A percentile compares a stretch with the other conserved stretches of the same genome.
These are phyloP conservation scores for Meripilus lineatus DNA, from an alignment of 1,284 basidiomycete species.

Conservation along the genomic window DNA sequence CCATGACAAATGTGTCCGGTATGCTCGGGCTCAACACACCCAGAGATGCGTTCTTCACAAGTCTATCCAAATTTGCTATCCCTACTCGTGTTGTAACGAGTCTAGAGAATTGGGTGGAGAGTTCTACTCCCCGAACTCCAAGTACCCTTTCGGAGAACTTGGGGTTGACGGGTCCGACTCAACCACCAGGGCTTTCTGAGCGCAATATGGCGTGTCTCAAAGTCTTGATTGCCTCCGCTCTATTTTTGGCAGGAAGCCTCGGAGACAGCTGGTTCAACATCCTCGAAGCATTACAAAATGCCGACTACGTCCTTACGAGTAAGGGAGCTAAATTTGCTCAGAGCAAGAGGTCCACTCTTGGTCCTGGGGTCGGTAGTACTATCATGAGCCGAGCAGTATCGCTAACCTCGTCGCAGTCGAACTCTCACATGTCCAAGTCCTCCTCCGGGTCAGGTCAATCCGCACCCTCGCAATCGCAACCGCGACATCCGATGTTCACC, in stretches of 20 bases:
- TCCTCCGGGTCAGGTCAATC: conserved; percentile 5
- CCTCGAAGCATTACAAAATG: conserved; percentile 87
- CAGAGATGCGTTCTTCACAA: conserved; percentile 89
- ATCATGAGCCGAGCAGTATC: conserved; percentile 35
- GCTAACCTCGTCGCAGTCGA: conserved; percentile 22
- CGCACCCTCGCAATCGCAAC: conserved; percentile 9
- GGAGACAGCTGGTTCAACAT: conserved; percentile 90
- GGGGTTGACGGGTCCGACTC: conserved; percentile 47
- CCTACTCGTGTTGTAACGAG: conserved; percentile 84
- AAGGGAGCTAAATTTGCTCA: conserved; percentile 36
- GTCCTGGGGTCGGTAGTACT: conserved; percentile 22
- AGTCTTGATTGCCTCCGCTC: conserved; percentile 72
- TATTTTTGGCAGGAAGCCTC: conserved; percentile 81
- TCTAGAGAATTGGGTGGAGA: conserved; percentile 69
- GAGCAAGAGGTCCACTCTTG: conserved; percentile 32
- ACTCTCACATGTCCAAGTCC: conserved; percentile 8
- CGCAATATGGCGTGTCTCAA: conserved; percentile 90
- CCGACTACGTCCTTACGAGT: conserved; percentile 80
- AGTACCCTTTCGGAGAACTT: conserved; percentile 69
- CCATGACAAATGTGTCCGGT: conserved; percentile 87
- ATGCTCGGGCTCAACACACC: conserved; percentile 81
- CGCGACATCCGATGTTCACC: conserved; percentile 57
- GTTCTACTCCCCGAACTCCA: conserved; percentile 55
- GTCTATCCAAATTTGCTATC: conserved; percentile 83
- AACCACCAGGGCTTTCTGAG: conserved; percentile 75